phyloP scores from a whole-genome alignment of 805 yeast species.

The Candida sonorensis region DNA sequence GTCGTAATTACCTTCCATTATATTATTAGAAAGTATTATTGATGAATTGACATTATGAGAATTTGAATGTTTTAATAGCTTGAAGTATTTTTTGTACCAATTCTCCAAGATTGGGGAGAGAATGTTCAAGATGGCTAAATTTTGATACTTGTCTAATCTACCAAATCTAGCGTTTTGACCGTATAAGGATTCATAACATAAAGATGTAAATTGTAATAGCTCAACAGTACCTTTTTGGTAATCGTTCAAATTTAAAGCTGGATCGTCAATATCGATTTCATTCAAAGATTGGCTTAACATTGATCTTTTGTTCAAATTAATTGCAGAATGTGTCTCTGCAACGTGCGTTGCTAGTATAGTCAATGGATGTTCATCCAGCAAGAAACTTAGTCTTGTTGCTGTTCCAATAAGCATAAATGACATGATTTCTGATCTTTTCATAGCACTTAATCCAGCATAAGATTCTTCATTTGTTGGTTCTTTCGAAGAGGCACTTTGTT shows the following conservation, averaged over 20 bases:
- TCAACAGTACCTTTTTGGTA: conserved; percentile 76
- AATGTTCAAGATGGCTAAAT: conserved; percentile 63
- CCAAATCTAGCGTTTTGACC: conserved; percentile 53
- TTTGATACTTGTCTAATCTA: conserved; percentile 50
- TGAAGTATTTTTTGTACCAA: conserved; percentile 66
- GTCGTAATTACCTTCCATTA: conserved; percentile 18
- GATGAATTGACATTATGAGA: conserved; percentile 28
- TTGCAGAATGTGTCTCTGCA: conserved; percentile 76
- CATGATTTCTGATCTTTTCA: conserved; percentile 82
- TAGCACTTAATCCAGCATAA: conserved; percentile 72
- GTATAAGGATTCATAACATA: conserved; percentile 81
- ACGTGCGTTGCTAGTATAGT: conserved; percentile 79
- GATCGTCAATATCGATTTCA: conserved; percentile 46
- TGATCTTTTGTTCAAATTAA: conserved; percentile 72
- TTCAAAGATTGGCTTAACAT: conserved; percentile 68
- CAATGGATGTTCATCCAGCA: conserved; percentile 65
- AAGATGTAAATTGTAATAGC: conserved; percentile 65
- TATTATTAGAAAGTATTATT: too few species aligned
- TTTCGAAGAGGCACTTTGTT: conserved; percentile 16
- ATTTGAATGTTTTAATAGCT: conserved; percentile 44
- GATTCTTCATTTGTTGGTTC: conserved; percentile 33
- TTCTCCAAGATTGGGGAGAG: conserved; percentile 70
- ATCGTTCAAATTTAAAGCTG: conserved; percentile 44
- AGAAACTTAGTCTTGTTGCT: conserved; percentile 78
- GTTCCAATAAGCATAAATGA: conserved; percentile 92